phyloP scores from a whole-genome alignment of 139 green algal species.

The Ettlia oleoabundans region DNA sequence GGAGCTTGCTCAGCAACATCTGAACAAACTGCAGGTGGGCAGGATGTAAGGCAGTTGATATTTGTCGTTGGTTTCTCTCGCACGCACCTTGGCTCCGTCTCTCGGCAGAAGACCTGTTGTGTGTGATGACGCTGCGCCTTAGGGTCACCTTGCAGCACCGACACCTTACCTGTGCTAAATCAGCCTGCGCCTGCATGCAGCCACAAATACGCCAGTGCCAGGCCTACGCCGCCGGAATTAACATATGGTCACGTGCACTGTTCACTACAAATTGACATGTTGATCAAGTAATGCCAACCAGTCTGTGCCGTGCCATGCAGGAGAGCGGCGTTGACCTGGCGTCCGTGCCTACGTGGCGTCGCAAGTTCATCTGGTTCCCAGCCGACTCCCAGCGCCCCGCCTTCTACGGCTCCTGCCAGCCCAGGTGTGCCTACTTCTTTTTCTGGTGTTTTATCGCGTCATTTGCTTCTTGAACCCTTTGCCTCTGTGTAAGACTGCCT shows the following conservation, averaged over 20 bases:
- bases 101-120: too few relatives aligned
- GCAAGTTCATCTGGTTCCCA: conserved; percentile 63
- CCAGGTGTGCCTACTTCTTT: background rate
- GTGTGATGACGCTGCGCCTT: too few relatives aligned
- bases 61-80: too few relatives aligned
- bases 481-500: background rate
- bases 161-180: too few relatives aligned
- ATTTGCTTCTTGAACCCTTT: background rate
- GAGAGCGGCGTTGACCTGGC: conserved; percentile 8
- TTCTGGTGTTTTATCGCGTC: background rate
- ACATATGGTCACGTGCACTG: too few relatives aligned
- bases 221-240: too few relatives aligned
- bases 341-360: conserved; percentile 56
- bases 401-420: conserved; percentile 63
- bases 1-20: conserved; percentile 1
- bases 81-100: too few relatives aligned
- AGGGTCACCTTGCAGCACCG: too few relatives aligned
- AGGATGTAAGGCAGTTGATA: background rate
- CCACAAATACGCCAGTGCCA: too few relatives aligned
- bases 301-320: background rate
- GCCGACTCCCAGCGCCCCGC: conserved; percentile 55
- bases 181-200: too few relatives aligned
- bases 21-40: conserved; percentile 12
- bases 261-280: too few relatives aligned
- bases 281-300: background rate